These are phyloP conservation scores for Lactifluus echinatus DNA, from an alignment of 768 basidiomycete species.

Conservation along the genomic window DNA sequence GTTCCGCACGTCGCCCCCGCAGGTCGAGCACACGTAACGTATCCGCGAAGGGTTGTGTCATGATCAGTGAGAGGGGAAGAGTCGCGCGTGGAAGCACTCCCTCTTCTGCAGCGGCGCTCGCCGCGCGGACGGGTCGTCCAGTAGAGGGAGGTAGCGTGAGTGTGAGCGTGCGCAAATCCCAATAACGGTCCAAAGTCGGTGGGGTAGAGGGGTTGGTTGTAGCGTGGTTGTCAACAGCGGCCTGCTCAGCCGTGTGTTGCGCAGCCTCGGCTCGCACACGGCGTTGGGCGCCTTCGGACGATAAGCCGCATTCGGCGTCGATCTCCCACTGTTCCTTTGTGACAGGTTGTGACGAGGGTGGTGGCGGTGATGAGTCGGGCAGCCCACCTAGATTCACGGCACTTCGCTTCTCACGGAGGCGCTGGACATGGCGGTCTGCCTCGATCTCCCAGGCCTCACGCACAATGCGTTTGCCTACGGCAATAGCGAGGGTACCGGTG, in stretches of 20 bases:
- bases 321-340: slow-evolving; percentile 73
- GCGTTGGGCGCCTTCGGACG: slow-evolving; percentile 66
- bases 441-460: slow-evolving; percentile 79
- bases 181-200: slow-evolving; percentile 12
- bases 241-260: background rate
- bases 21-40: slow-evolving; percentile 41
- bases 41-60: slow-evolving; percentile 17
- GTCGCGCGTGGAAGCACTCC: slow-evolving; percentile 12
- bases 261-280: slow-evolving; percentile 51
- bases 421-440: slow-evolving; percentile 42
- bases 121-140: background rate
- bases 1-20: slow-evolving; percentile 57
- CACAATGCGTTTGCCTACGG: slow-evolving; percentile 61
- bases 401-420: slow-evolving; percentile 20
- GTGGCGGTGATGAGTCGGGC: slow-evolving; percentile 4
- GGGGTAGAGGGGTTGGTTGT: slow-evolving; percentile 14
- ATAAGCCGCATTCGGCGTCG: slow-evolving; percentile 64
- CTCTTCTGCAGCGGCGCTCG: background rate
- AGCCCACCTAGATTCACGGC: slow-evolving; percentile 20
- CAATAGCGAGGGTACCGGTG: slow-evolving; percentile 27
- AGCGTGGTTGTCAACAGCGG: slow-evolving; percentile 10
- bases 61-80: slow-evolving; percentile 17
- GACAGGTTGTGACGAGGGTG: slow-evolving; percentile 25
- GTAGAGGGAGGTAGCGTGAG: slow-evolving; percentile 17
- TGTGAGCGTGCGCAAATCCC: slow-evolving; percentile 9